These are phyloP conservation scores for Stachybotrys chartarum DNA, from an alignment of 2,329 filamentous ascomycete genomes.

Conservation along the genomic window DNA sequence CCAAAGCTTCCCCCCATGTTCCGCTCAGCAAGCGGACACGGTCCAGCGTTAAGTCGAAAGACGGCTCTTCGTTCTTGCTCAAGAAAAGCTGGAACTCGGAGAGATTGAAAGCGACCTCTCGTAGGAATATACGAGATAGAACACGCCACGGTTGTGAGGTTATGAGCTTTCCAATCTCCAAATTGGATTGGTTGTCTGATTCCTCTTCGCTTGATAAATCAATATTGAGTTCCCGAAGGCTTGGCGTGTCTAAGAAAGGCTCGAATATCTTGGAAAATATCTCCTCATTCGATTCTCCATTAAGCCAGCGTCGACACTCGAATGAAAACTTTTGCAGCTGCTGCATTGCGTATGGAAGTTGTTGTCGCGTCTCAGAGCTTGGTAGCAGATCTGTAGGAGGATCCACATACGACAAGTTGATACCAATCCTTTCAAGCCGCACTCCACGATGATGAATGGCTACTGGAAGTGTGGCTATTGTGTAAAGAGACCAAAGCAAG, in stretches of 20 bases:
- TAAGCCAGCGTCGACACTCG: background rate
- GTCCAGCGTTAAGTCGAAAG: background rate
- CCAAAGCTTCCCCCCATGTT: slow-evolving; percentile 1
- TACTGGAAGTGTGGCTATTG: slow-evolving; percentile 1
- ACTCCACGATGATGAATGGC: background rate
- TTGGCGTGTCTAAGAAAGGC: background rate
- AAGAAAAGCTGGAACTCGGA: slow-evolving; percentile 1
- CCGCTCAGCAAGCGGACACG: slow-evolving; percentile 1
- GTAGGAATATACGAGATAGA: background rate
- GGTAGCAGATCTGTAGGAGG: background rate
- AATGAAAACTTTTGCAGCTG: slow-evolving; percentile 1
- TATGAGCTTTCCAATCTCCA: slow-evolving; percentile 1
- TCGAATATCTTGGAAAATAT: background rate
- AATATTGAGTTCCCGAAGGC: background rate
- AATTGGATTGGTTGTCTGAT: background rate
- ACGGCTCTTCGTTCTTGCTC: background rate
- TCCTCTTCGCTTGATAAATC: background rate
- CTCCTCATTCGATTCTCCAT: background rate
- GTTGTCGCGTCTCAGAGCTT: background rate
- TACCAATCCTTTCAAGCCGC: background rate
- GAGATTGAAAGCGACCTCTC: slow-evolving; percentile 1
- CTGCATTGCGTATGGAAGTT: slow-evolving; percentile 2
- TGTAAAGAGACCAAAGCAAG: background rate
- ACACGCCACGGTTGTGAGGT: background rate
- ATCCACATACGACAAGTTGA: background rate